Percentiles rank a stretch among this genome's conserved stretches.
These are phyloP conservation scores for Sporothrix brunneoviolacea DNA, from an alignment of 2,329 filamentous ascomycete species.

Conservation along the genomic window DNA sequence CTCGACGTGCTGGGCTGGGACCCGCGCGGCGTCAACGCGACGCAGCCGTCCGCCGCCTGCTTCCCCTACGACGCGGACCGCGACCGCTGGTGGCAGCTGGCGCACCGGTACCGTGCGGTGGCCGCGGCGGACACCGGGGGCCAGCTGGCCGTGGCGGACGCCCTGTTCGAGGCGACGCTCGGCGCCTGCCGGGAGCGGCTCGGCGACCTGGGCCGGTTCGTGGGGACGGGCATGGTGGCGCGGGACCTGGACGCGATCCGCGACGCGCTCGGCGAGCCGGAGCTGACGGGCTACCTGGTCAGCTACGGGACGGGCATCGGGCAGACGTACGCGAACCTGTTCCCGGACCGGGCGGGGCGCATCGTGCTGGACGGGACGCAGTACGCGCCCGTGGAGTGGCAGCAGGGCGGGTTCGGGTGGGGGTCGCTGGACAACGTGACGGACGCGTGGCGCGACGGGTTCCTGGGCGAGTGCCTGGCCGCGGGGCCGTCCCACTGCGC, in stretches of 20 bases:
- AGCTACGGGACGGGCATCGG: constrained; percentile 48
- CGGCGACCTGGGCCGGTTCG: constrained; percentile 40
- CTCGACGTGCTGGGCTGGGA: constrained; percentile 49
- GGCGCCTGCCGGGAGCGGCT: constrained; percentile 35
- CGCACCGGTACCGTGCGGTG: constrained; percentile 33
- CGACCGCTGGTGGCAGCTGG: constrained; percentile 39
- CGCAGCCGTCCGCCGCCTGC: constrained; percentile 39
- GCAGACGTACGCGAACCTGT: constrained; percentile 45
- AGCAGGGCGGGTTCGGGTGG: constrained; percentile 40
- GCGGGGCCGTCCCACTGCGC: constrained; percentile 41
- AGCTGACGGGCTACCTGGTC: constrained; percentile 43
- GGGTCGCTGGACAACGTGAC: constrained; percentile 43
- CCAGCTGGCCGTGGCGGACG: constrained; percentile 38
- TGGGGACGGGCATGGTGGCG: constrained; percentile 40
- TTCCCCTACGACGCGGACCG: constrained; percentile 39
- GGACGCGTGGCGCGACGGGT: constrained; percentile 43
- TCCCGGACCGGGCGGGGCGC: constrained; percentile 40
- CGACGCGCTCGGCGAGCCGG: constrained; percentile 37
- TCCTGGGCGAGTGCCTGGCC: constrained; percentile 43
- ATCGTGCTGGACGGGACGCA: constrained; percentile 44
- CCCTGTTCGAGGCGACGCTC: constrained; percentile 40
- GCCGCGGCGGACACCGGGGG: constrained; percentile 23
- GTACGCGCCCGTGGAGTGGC: constrained; percentile 39
- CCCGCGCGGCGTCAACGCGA: constrained; percentile 45
- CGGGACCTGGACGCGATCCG: constrained; percentile 45